These are phyloP conservation scores for Neolentinus lepideus DNA, from an alignment of 1,284 basidiomycete genomes.

Conservation along the genomic window DNA sequence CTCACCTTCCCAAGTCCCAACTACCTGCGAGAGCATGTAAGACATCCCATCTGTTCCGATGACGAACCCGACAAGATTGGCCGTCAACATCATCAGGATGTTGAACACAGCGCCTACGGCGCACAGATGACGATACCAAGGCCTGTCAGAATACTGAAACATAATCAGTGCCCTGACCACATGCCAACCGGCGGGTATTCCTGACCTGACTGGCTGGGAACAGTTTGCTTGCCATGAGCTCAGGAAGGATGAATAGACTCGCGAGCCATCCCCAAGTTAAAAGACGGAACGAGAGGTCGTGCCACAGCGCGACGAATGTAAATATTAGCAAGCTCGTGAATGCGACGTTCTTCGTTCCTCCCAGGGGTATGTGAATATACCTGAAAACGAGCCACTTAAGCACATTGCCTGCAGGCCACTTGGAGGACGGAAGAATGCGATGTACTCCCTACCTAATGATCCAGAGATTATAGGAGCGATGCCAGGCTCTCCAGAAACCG, in stretches of 20 bases:
- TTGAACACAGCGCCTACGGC: slow-evolving; percentile 85
- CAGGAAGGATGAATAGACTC: slow-evolving; percentile 86
- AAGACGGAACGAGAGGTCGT: slow-evolving; percentile 85
- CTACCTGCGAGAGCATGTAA: slow-evolving; percentile 63
- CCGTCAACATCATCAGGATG: slow-evolving; percentile 86
- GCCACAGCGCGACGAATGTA: slow-evolving; percentile 99
- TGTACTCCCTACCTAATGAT: slow-evolving; percentile 59
- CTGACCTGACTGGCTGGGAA: slow-evolving; percentile 53
- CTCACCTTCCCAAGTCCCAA: slow-evolving; percentile 61
- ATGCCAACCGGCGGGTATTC: neutral
- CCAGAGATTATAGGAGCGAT: slow-evolving; percentile 96
- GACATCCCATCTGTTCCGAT: slow-evolving; percentile 80
- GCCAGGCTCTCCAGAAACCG: slow-evolving; percentile 97
- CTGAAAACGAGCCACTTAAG: slow-evolving; percentile 29
- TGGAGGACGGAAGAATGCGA: slow-evolving; percentile 5
- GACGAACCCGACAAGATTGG: slow-evolving; percentile 95
- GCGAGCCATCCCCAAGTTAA: slow-evolving; percentile 98
- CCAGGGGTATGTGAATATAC: slow-evolving; percentile 94
- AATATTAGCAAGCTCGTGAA: slow-evolving; percentile 80
- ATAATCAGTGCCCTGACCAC: neutral
- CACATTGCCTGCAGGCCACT: no score
- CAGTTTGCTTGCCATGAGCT: slow-evolving; percentile 58
- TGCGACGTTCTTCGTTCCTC: slow-evolving; percentile 64
- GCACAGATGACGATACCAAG: slow-evolving; percentile 86
- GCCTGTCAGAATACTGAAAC: slow-evolving; percentile 51